Conservation (phyloP, 495 filamentous ascomycete species). For the Xylaria flabelliformis region DNA sequence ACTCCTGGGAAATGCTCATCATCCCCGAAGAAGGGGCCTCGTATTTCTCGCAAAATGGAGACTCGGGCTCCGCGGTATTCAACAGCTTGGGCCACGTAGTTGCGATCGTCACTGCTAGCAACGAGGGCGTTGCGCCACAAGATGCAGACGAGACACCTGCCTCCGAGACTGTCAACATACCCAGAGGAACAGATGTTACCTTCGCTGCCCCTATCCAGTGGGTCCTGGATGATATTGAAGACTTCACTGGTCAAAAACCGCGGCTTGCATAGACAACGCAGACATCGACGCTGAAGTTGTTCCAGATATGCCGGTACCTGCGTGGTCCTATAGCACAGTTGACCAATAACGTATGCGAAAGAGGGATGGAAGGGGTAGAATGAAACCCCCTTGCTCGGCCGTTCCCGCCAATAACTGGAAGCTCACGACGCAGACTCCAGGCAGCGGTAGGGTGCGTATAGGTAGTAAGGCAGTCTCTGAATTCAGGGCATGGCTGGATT, state of each 20-base stretch:
- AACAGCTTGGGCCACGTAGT: too few relatives aligned
- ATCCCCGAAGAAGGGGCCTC: too few relatives aligned
- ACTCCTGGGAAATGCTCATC: too few relatives aligned
- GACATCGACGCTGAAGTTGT: not conserved
- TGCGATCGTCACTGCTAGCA: too few relatives aligned
- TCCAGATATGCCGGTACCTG: not conserved
- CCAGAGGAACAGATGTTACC: conserved; percentile 24
- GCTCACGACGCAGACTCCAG: not conserved
- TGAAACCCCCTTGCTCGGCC: not conserved
- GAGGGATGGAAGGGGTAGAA: not conserved
- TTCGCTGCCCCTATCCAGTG: conserved; percentile 32
- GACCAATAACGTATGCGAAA: not conserved
- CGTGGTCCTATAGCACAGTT: not conserved
- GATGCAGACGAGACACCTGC: conserved; percentile 21
- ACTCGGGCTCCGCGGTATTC: too few relatives aligned
- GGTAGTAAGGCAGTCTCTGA: not conserved
- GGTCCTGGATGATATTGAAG: conserved; percentile 28
- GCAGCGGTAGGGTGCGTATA: not conserved
- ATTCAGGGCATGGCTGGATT: too few relatives aligned
- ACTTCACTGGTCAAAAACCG: conserved; percentile 26
- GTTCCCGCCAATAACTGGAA: not conserved
- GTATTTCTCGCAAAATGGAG: too few relatives aligned
- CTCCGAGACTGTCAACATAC: conserved; percentile 11
- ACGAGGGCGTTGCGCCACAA: too few relatives aligned
- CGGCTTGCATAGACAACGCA: conserved; percentile 23